Evolutionary conservation across 495 filamentous ascomycete genomes (phyloP), one percentile per base, ranked within the genome.

Genomic region (Tuber calosporum): DNA sequence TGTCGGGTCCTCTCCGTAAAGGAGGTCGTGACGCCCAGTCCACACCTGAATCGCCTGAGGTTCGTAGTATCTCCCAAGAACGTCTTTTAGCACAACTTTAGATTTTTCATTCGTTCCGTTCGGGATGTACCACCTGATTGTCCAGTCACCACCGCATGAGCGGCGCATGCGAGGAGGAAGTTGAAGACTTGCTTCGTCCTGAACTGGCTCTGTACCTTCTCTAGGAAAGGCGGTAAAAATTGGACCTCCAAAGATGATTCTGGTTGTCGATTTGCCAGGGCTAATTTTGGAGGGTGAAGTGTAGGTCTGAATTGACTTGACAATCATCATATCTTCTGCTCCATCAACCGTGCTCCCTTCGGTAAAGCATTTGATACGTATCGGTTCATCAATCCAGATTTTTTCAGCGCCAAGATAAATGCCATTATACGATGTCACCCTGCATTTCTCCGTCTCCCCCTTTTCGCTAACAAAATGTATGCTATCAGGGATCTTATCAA

Each of bases 361-460:
- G 26, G 66, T 73, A n/a, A 42, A 58, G 36, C 69, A 69, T 17
- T 53, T n/a, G 0, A 89, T 81, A 22, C 88, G 85, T 36, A 89
- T 80, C 8, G 87, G 84, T 58, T 90, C 88, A 5, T 88, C 86
- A 9, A 85, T 81, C 84, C 86, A 89, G 36, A 89, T 82, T 76
- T 89, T 89, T 75, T 90, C 88, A 1, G 86, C 87, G 40, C 88
- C 88, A 2, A 89, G 75, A 77, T 83, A 90, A 45, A 88, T 81
- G 11, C 87, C 87, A 69, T 86, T 85, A 76, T 85, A 90, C 20
- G 67, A 68, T 2, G 48, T 36, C 30, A 73, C 43, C 42, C 69
- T 75, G n/a, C 66, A 37, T 7, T 62, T 11, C 6, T 74, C 75
- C 2, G 67, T 68, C 53, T 62, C 53, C 26, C 53, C 53, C 7